These are phyloP conservation scores for Schoenoplectus tabernaemontani DNA, from an alignment of 202 grass and related monocot genomes.

Conservation along the genomic window DNA sequence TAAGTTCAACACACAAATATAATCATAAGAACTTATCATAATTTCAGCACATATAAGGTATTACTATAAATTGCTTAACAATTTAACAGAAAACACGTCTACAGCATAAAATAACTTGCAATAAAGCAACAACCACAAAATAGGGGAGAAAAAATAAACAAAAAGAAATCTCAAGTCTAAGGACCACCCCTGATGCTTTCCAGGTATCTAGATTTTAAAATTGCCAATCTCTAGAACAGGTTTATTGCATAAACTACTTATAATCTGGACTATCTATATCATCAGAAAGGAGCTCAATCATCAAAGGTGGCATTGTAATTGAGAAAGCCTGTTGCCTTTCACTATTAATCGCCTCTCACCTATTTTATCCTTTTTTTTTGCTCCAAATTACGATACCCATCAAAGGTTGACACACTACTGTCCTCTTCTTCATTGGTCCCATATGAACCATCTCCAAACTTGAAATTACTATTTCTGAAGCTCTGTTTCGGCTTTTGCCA, in stretches of 20 bases:
- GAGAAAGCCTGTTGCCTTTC: background rate
- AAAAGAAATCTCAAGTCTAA: background rate
- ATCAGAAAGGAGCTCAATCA: background rate
- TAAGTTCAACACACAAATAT: background rate
- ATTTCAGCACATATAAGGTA: background rate
- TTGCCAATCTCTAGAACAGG: background rate
- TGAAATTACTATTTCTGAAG: slow-evolving; percentile 30
- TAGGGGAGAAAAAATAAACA: background rate
- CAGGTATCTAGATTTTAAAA: background rate
- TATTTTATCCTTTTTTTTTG: slow-evolving; percentile 23
- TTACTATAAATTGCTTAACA: background rate
- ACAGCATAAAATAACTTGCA: background rate
- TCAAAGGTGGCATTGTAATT: background rate
- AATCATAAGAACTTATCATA: background rate
- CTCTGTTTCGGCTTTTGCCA: slow-evolving; percentile 30
- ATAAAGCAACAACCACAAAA: background rate
- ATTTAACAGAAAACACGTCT: background rate
- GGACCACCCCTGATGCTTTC: background rate
- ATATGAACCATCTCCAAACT: slow-evolving; percentile 25
- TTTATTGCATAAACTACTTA: background rate
- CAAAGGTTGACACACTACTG: slow-evolving; percentile 24
- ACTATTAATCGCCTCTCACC: slow-evolving; percentile 27
- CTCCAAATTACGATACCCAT: slow-evolving; percentile 26
- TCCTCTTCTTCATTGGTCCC: background rate
- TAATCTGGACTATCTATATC: background rate